Base-by-base conservation (phyloP, 1,284 basidiomycete genomes). In the Peniophora sp. region DNA sequence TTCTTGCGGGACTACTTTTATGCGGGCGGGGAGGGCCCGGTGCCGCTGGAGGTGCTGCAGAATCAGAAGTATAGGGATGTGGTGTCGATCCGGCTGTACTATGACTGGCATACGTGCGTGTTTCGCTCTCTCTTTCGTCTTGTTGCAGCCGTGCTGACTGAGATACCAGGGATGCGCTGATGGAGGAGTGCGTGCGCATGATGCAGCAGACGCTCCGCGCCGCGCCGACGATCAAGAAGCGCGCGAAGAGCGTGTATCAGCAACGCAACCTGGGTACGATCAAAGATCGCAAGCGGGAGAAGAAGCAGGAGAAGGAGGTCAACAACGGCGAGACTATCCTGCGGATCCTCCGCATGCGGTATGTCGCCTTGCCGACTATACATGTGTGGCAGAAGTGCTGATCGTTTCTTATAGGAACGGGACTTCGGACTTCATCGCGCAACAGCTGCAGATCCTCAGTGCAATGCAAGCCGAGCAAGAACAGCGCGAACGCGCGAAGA, bases 181-280 rank as follows among this genome's bases (percentile, higher is more conserved):
- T 95, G 92, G 92, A 97, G 66, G 94, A 97, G 70, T 97, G 94
- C 61, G 92, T 97, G 27, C 82, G 91, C 3, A 87, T 90, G 78
- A 96, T 86, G 87, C 91, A 89, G 66, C 84, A 81, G 67, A 88
- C 77, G 34, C 69, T 97, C 45, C 79, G 83, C 11, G 79, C 83
- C 22, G 76, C 82, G 3, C 80, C 88, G 2, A 81, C 84, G n/a
- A 75, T 90, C 54, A 87, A 86, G 73, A 91, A 88, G 66, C 85
- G 93, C 3, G 86, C 85, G 3, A 98, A 97, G 76, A 90, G 91
- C 53, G 89, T 97, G 27, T 88, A 92, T 58, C 75, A 82, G 3
- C 91, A 93, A 59, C 85, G 86, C 43, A 98, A 97, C 65, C 77
- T 99, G 15, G 96, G 96, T 8, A 99, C 97, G 3, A 99, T 99